Evolutionary conservation across 2,329 filamentous ascomycete genomes (phyloP), one percentile per base, ranked within the genome.

Genomic region (Trichoderma semiorbis): DNA sequence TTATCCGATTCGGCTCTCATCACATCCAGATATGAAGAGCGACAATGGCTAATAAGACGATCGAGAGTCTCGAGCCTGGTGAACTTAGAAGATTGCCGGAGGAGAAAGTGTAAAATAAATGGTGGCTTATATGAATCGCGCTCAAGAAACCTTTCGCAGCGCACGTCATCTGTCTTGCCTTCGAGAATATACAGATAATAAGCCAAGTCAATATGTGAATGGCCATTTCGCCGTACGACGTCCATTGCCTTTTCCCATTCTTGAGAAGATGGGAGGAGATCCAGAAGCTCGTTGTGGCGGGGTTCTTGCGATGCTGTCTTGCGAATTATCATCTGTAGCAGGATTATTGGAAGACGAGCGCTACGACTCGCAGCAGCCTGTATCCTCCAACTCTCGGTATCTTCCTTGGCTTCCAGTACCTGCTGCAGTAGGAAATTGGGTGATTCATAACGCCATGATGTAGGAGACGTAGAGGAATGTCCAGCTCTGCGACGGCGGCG

Each of bases 291-390:
- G 28, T 70, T 69, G 12, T 74, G 71, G 7, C 58, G 70, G 1
- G 63, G 67, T 14, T 76, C 70, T 18, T 73, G 73, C 8, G 60
- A 69, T 18, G 72, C 73, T 43, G 76, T 74, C 53, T 74, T 74
- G 70, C 77, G 77, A 53, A 81, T 73, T 26, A 77, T 64, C 74
- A 78, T 76, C 55, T 81, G 80, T 53, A 81, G 72, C 32, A 81
- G 72, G n/a, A 81, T 65, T 8, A 81, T 73, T 7, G 78, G 75
- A 11, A 80, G 73, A 26, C 79, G 75, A 26, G 72, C 70, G 57
- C 73, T 78, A 32, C 80, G 79, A 24, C 75, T 73, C 55, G 47
- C 57, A 7, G 80, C 78, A 5, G 74, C 66, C 43, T 70, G 69
- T 71, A 50, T 72, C 63, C 61, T 77, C 76, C 75, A 77, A 26